A percentile compares a stretch with the other conserved stretches of the same genome.
Conservation (phyloP, 148 eudicot genomes). For the Silene conica region DNA sequence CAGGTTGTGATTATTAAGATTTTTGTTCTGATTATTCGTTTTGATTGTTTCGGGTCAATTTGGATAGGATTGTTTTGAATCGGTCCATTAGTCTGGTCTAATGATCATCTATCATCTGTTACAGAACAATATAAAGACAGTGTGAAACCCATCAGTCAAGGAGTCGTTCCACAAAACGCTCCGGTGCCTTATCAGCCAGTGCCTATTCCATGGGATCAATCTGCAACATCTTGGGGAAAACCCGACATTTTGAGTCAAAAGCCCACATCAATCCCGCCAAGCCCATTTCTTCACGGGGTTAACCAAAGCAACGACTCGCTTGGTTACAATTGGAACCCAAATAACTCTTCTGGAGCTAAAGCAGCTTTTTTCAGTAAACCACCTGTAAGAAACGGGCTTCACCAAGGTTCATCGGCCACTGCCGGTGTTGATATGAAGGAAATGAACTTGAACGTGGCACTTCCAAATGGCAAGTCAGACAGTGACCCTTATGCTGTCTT, state of each 20-base stretch:
- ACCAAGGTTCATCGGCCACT: slow-evolving; percentile 44
- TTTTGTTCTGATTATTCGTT: too few relatives aligned
- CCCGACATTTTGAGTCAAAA: slow-evolving; percentile 40
- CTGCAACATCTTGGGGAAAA: slow-evolving; percentile 32
- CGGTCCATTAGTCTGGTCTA: too few relatives aligned
- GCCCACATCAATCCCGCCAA: slow-evolving; percentile 33
- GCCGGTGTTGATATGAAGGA: slow-evolving; percentile 28
- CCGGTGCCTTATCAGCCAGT: slow-evolving; percentile 30
- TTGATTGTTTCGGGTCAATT: too few relatives aligned
- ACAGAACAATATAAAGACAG: slow-evolving; percentile 45
- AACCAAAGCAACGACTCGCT: slow-evolving; percentile 35
- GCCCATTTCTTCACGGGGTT: slow-evolving; percentile 15
- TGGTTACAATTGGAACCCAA: slow-evolving; percentile 34
- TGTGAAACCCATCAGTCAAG: slow-evolving; percentile 33
- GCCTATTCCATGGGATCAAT: slow-evolving; percentile 41
- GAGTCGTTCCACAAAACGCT: slow-evolving; percentile 34
- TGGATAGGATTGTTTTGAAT: too few relatives aligned
- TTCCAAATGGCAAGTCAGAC: slow-evolving; percentile 31
- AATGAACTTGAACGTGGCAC: slow-evolving; percentile 49
- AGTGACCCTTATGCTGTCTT: slow-evolving; percentile 17
- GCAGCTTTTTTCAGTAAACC: slow-evolving; percentile 31
- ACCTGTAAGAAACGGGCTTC: slow-evolving; percentile 40
- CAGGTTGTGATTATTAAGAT: too few relatives aligned
- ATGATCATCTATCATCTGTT: slow-evolving; percentile 9
- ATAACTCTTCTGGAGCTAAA: slow-evolving; percentile 31